Evolutionary conservation across 768 basidiomycete genomes (phyloP), one percentile per base, ranked within the genome.

Genomic region (Goffeauzyma gilvescens): DNA sequence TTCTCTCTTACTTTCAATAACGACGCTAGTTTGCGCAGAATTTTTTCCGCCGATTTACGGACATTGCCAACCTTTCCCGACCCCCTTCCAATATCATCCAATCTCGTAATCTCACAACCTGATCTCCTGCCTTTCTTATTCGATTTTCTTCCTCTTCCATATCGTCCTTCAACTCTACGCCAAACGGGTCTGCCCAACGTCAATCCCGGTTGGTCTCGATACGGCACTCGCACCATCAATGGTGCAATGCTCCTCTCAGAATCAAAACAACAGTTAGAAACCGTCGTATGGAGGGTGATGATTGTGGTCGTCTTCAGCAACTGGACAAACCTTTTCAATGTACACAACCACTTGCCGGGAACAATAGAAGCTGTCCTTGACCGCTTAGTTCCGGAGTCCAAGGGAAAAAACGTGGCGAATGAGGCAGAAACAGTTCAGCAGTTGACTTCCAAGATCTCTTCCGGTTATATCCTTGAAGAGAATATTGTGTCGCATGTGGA

Each of bases 1-100:
- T 44, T 60, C 39, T 49, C 60, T 0, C 49, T 52, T 35, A 55
- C 58, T n/a, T 51, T 58, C 38, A 49, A 47, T 36, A 49, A 52
- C 42, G 57, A 62, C 38, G 53, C 58, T 33, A 50, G 53, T 8
- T 45, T 60, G 27, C 21, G 55, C 4, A 46, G 43, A 13, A 41
- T 60, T 9, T 55, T 57, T 34, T 22, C 37, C 32, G 20, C 3
- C 26, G n/a, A 32, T 24, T 6, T 24, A 27, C 8, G 26, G 41
- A 15, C 32, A 38, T 7, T 45, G 35, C 9, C 32, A 36, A n/a
- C 41, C 33, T 45, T 32, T 24, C 41, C 34, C 2, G 39, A 27
- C 5, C 5, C 27, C 4, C 32, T 47, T n/a, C 32, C 34, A 26
- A 50, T 48, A 32, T 50, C 37, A 5, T 30, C 50, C 38, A 20